Evolutionary conservation across 495 filamentous ascomycete genomes (phyloP).

Genomic region (Lasiosphaeria ovina): DNA sequence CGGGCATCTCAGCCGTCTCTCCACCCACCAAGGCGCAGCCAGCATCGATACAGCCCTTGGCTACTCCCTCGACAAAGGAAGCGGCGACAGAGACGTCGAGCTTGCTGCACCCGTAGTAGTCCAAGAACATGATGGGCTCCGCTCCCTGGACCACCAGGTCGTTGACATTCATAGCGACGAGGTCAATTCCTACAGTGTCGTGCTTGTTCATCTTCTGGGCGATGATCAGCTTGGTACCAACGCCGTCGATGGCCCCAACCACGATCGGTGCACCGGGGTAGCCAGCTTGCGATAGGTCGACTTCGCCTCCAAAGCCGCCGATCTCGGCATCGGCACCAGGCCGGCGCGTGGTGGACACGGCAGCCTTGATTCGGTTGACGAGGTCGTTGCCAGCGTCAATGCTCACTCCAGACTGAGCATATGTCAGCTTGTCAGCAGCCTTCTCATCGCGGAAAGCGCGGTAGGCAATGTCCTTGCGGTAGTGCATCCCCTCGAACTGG

Average conservation of each 20-base stretch:
- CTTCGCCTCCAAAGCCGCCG: conserved; percentile 90
- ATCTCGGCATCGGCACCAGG: conserved; percentile 87
- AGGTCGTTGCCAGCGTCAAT: conserved; percentile 90
- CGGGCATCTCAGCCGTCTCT: conserved; percentile 97
- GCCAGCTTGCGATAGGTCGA: conserved; percentile 75
- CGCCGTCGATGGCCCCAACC: conserved; percentile 89
- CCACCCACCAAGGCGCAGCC: conserved; percentile 90
- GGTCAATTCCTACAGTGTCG: conserved; percentile 89
- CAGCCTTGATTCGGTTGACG: conserved; percentile 82
- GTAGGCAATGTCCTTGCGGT: conserved; percentile 88
- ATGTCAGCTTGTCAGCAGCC: conserved; percentile 65
- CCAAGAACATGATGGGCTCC: conserved; percentile 89
- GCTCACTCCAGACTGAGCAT: conserved; percentile 88
- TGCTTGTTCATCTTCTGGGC: conserved; percentile 85
- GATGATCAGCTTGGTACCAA: conserved; percentile 95
- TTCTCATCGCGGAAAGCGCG: conserved; percentile 52
- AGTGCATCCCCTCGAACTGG: conserved; percentile 87
- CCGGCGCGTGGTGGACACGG: conserved; percentile 73
- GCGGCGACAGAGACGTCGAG: conserved; percentile 74
- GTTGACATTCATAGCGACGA: conserved; percentile 99
- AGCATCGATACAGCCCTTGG: conserved; percentile 75
- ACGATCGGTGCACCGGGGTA: conserved; percentile 73
- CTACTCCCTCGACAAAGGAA: conserved; percentile 82
- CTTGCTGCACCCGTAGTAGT: conserved; percentile 89
- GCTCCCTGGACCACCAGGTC: conserved; percentile 95